Percentiles rank a stretch among this genome's conserved stretches.
Evolutionary conservation across 768 basidiomycete species (phyloP).

Genomic region (Mycena filopes): DNA sequence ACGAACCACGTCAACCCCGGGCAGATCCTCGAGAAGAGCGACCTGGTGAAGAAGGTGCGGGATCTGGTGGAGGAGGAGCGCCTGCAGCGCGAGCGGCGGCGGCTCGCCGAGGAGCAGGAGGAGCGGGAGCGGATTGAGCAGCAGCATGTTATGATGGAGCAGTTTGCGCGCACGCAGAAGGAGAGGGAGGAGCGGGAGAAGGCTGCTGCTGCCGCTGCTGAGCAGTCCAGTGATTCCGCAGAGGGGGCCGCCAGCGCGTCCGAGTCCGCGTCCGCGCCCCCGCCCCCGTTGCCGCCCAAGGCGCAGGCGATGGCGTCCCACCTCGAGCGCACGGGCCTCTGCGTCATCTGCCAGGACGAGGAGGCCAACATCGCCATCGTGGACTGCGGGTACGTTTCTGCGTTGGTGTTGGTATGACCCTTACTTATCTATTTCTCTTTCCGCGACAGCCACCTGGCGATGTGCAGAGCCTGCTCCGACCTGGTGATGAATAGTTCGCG

Average conservation of each 20-base stretch:
- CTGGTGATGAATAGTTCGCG: conserved; percentile 80
- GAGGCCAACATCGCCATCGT: conserved; percentile 94
- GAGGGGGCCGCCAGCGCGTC: conserved; percentile 37
- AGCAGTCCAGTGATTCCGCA: conserved; percentile 32
- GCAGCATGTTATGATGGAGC: conserved; percentile 50
- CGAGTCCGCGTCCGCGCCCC: conserved; percentile 40
- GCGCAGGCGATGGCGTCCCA: conserved; percentile 50
- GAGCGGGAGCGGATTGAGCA: conserved; percentile 54
- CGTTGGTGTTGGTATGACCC: conserved; percentile 6
- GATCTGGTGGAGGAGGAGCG: conserved; percentile 73
- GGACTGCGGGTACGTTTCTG: conserved; percentile 88
- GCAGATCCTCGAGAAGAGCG: conserved; percentile 86
- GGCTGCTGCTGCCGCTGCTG: conserved; percentile 33
- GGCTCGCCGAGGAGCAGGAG: conserved; percentile 56
- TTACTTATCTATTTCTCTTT: background rate
- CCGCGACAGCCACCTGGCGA: conserved; percentile 72
- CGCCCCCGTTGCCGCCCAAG: conserved; percentile 50
- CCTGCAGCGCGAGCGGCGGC: conserved; percentile 60
- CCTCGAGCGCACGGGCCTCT: conserved; percentile 79
- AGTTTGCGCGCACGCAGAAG: conserved; percentile 41
- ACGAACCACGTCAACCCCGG: conserved; percentile 85
- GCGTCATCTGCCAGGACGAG: conserved; percentile 94
- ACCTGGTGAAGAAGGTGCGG: conserved; percentile 79
- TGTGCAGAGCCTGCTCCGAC: conserved; percentile 85
- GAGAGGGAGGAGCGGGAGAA: conserved; percentile 45